Percentiles rank a stretch among this genome's conserved stretches.
Evolutionary conservation across 2,329 filamentous ascomycete species (phyloP).

Genomic region (Canariomyces notabilis): DNA sequence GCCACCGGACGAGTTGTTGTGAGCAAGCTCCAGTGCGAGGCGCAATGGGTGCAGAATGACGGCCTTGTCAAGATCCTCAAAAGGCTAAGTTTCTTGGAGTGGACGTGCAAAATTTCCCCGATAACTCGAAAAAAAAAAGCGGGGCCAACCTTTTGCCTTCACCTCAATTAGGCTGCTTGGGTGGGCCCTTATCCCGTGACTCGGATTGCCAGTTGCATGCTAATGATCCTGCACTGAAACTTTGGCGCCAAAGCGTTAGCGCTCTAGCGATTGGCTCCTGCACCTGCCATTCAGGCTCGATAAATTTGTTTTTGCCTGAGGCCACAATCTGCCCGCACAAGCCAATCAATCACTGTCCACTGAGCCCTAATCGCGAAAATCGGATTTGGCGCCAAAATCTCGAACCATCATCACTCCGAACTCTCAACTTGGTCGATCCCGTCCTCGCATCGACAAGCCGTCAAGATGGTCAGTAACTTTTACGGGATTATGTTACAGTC

Average conservation of each 20-base stretch:
- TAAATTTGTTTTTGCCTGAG: constrained; percentile 17
- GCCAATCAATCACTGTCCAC: constrained; percentile 24
- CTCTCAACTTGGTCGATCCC: constrained; percentile 49
- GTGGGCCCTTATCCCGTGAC: constrained; percentile 15
- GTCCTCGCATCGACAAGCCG: constrained; percentile 47
- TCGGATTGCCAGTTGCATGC: constrained; percentile 10
- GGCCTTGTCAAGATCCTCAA: constrained; percentile 20
- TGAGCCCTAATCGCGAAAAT: constrained; percentile 30
- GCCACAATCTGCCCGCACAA: constrained; percentile 18
- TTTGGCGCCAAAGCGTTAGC: constrained; percentile 4
- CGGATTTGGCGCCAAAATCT: constrained; percentile 27
- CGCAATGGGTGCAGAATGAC: constrained; percentile 24
- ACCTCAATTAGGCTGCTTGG: constrained; percentile 13
- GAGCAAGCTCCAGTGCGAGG: constrained; percentile 10
- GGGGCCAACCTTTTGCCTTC: constrained; percentile 15
- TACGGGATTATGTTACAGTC: constrained; percentile 12
- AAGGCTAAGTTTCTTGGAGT: constrained; percentile 26
- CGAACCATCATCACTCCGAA: constrained; percentile 36
- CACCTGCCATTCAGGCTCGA: constrained; percentile 1
- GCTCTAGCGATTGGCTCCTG: neutral
- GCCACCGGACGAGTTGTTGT: constrained; percentile 7
- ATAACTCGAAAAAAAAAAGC: constrained; percentile 22
- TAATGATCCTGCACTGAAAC: neutral
- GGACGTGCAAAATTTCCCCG: constrained; percentile 28
- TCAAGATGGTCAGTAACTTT: constrained; percentile 47